Evolutionary conservation across 345 rosid genomes (phyloP).

Genomic region (Citrus glauca): DNA sequence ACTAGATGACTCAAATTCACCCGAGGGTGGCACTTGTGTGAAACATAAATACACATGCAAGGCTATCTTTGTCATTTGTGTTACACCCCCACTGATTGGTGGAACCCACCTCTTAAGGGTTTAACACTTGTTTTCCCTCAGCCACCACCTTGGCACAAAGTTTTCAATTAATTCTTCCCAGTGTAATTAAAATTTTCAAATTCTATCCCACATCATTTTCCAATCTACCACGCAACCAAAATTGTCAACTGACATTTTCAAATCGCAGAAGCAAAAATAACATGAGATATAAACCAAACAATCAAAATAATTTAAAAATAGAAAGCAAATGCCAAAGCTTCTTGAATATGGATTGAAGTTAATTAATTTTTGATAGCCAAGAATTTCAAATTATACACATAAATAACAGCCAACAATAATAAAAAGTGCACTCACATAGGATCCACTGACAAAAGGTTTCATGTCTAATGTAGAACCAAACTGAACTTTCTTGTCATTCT

Average conservation of each 20-base stretch:
- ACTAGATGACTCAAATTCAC: not conserved
- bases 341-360: not conserved
- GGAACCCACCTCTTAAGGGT: not conserved
- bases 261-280: not conserved
- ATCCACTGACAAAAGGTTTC: constrained; percentile 76
- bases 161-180: not conserved
- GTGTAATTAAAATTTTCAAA: not conserved
- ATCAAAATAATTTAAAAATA: not conserved
- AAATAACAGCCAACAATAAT: not conserved
- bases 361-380: not conserved
- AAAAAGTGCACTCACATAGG: constrained; percentile 57
- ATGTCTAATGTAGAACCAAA: constrained; percentile 66
- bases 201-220: not conserved
- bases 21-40: not conserved
- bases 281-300: not conserved
- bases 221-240: not conserved
- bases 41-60: not conserved
- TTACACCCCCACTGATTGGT: not conserved
- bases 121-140: not conserved
- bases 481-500: constrained; percentile 68
- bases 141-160: not conserved
- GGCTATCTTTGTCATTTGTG: not conserved
- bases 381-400: not conserved
- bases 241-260: not conserved
- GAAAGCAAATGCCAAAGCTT: not conserved